Evolutionary conservation across 2,329 filamentous ascomycete species (phyloP), one percentile per base, ranked within the genome.

Genomic region (Nigrospora sphaerica): DNA sequence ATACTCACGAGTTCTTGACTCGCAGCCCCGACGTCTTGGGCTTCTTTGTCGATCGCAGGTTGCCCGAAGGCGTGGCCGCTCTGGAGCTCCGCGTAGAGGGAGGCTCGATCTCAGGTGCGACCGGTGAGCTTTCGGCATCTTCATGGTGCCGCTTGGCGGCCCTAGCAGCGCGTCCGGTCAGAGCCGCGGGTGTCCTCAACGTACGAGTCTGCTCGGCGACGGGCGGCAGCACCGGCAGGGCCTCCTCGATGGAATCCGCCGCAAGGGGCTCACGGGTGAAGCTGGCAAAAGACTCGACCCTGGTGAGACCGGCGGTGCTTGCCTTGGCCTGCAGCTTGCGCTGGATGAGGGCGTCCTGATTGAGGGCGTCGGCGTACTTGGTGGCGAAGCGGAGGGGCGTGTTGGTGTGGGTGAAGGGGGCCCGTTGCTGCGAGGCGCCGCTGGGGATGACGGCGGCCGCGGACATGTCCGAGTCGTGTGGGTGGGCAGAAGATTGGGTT

Each of bases 1-100:
- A 54, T 51, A 82, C 81, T 77, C 70, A 84, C 83, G 83, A 86
- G 63, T 75, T 78, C 67, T 86, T 86, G 59, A 85, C 75, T 54
- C 83, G 80, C 49, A 80, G 72, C 35, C 80, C 81, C 45, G 74
- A 75, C 60, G 80, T 77, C 42, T 73, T 28, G 23, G 23, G 69
- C 64, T 77, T 83, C 71, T 83, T 83, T 49, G 70, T 65, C 32
- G 78, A 72, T 36, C 76, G 77, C 46, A 74, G 68, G 38, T 74
- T 68, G 32, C 34, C 36, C 46, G 66, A 71, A 7, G 81, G 82
- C 32, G 82, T 85, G 46, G 71, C 77, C 46, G 79, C 78, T 54
- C 81, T 77, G 32, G 81, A 84, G 53, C 68, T 73, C 40, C 71
- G 65, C 12, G 65, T 61, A n/a, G 72, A 74, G 32, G 57, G 70